Evolutionary conservation across 2,329 filamentous ascomycete species (phyloP), one percentile per base, ranked within the genome.

Genomic region (Chaetomium sp.): DNA sequence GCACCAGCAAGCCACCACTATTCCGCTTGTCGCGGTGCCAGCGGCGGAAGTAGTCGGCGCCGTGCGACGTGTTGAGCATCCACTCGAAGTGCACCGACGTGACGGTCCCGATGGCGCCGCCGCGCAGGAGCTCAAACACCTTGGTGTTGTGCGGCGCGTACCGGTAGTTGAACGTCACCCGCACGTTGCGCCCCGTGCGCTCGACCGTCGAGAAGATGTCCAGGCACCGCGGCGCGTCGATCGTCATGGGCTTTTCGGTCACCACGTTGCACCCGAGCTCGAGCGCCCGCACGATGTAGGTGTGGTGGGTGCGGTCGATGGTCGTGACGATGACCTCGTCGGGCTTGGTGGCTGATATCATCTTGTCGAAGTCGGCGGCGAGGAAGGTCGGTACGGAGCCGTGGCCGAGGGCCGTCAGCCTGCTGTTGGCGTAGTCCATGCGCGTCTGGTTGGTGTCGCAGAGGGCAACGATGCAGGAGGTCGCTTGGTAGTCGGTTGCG

Each of bases 161-260:
- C 25, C 85, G 82, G 75, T 88, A 88, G 75, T 88, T 88, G 78
- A 88, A 88, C 0, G 83, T 84, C 0, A 88, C 85, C 19, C 85
- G 80, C 3, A 87, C 79, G 47, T 79, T 78, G 13, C 75, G 74
- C 2, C 78, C 77, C 0, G 82, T 85, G 21, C 79, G 76, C 58
- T 82, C 78, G 19, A 85, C 84, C 13, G 83, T 82, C 67, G 80
- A 78, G 67, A 87, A 80, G 64, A 88, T 87, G 57, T 80, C 77
- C 7, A 74, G 77, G 73, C 84, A 86, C 2, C 84, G 80, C 1
- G 80, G 77, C 0, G 79, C 82, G 70, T 88, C 85, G 69, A 87
- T 84, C 0, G 86, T 88, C 85, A 88, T 87, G 4, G 85, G 86
- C 73, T 88, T 88, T 70, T 88, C 85, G 0, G 83, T 87, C n/a